Evolutionary conservation across 2,329 filamentous ascomycete genomes (phyloP).

Genomic region (Diaporthe nobilis): DNA sequence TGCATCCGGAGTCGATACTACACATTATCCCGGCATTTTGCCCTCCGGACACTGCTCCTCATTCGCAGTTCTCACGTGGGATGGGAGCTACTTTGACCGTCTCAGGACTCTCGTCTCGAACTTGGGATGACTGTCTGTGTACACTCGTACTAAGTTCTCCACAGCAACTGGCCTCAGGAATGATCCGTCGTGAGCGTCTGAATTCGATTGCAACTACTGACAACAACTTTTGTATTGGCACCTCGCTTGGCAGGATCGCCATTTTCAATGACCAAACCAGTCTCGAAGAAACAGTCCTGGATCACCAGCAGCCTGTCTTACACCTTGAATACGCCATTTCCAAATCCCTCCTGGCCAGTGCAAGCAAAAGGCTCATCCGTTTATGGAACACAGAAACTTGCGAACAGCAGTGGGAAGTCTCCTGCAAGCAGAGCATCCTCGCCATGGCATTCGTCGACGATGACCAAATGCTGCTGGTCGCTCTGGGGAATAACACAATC

Average conservation of each 20-base stretch:
- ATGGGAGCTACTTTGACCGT: not conserved
- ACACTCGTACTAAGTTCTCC: not conserved
- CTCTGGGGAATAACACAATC: slow-evolving; percentile 5
- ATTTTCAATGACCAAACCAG: not conserved
- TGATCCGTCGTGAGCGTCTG: not conserved
- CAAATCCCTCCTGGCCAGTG: not conserved
- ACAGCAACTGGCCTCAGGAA: not conserved
- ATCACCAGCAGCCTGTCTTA: not conserved
- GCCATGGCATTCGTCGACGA: slow-evolving; percentile 2
- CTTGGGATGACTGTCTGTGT: slow-evolving; percentile 16
- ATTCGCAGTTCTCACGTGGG: not conserved
- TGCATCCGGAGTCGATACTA: not conserved
- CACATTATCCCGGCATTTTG: not conserved
- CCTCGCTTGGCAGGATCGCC: not conserved
- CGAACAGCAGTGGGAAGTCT: not conserved
- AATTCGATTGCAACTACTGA: not conserved
- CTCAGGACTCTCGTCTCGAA: not conserved
- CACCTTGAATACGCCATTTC: not conserved
- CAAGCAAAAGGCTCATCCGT: not conserved
- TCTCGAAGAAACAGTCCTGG: not conserved
- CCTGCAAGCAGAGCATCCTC: not conserved
- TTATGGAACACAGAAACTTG: not conserved
- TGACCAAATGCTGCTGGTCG: not conserved
- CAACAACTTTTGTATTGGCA: slow-evolving; percentile 4
- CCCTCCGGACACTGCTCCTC: not conserved